These are phyloP conservation scores for Torulaspora franciscae DNA, from an alignment of 805 yeast species.

Conservation along the genomic window DNA sequence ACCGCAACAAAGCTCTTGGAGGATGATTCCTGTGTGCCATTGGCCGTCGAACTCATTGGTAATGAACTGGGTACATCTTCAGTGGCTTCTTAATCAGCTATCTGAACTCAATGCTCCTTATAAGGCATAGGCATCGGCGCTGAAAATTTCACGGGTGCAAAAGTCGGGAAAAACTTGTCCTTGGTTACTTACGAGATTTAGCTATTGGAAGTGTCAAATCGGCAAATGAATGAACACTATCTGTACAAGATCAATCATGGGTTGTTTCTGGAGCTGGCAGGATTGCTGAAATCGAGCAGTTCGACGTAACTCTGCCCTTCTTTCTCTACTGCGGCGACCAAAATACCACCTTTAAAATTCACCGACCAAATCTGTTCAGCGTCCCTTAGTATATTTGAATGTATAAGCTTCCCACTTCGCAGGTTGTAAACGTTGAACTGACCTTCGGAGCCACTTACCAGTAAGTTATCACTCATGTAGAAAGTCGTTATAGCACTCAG, in stretches of 20 bases:
- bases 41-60: background rate
- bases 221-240: background rate
- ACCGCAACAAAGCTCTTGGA: background rate
- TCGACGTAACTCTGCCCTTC: conserved; percentile 71
- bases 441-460: conserved; percentile 85
- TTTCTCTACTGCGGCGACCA: conserved; percentile 87
- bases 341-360: conserved; percentile 71
- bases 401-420: conserved; percentile 65
- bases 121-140: background rate
- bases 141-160: conserved; percentile 6
- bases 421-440: conserved; percentile 87
- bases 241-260: background rate
- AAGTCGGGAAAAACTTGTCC: background rate
- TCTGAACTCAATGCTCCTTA: background rate
- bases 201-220: background rate
- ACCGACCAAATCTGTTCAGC: conserved; percentile 95
- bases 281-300: conserved; percentile 67
- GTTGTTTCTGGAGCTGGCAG: conserved; percentile 4
- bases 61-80: background rate
- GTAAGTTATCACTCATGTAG: conserved; percentile 76
- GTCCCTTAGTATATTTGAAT: conserved; percentile 64
- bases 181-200: background rate
- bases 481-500: conserved; percentile 92
- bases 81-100: background rate
- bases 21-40: background rate